Percentiles rank a stretch among this genome's conserved stretches.
Evolutionary conservation across 352 stramenopile genomes (phyloP).

Genomic region (Blastocystis sp.): DNA sequence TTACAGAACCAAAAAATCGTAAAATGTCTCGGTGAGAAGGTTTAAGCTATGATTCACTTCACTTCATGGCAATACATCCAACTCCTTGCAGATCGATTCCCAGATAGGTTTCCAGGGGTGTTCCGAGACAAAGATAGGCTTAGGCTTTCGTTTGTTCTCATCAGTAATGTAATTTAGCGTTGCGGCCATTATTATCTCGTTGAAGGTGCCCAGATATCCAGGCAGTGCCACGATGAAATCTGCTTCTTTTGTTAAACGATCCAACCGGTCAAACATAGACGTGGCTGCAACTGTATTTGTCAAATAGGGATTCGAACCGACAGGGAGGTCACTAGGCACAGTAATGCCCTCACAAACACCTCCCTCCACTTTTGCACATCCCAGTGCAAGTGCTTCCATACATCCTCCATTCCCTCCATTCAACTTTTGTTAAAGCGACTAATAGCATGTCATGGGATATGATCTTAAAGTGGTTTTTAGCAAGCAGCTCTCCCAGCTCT

Average conservation of each 20-base stretch:
- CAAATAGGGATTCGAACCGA: conserved; percentile 16
- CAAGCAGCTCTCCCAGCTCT: conserved; percentile 24
- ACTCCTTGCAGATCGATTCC: conserved; percentile 5
- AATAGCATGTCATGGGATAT: neutral
- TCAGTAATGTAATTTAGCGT: conserved; percentile 50
- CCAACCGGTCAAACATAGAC: conserved; percentile 30
- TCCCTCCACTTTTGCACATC: neutral
- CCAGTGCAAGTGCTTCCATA: conserved; percentile 34
- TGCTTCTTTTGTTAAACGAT: neutral
- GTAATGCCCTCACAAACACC: neutral
- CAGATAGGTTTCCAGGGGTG: conserved; percentile 37
- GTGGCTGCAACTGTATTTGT: neutral
- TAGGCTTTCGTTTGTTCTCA: neutral
- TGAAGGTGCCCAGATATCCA: conserved; percentile 24
- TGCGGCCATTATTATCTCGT: conserved; percentile 35
- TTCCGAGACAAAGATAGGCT: conserved; percentile 1
- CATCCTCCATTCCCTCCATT: conserved; percentile 47
- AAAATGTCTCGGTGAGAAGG: neutral
- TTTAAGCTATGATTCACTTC: neutral
- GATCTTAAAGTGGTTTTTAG: conserved; percentile 26
- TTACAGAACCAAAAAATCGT: conserved; percentile 19
- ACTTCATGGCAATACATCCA: neutral
- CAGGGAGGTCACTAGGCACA: conserved; percentile 24
- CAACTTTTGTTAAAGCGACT: neutral
- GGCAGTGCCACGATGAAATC: conserved; percentile 34